Base-by-base conservation (phyloP, 2,329 filamentous ascomycete species). In the Fonsecaea pedrosoi region DNA sequence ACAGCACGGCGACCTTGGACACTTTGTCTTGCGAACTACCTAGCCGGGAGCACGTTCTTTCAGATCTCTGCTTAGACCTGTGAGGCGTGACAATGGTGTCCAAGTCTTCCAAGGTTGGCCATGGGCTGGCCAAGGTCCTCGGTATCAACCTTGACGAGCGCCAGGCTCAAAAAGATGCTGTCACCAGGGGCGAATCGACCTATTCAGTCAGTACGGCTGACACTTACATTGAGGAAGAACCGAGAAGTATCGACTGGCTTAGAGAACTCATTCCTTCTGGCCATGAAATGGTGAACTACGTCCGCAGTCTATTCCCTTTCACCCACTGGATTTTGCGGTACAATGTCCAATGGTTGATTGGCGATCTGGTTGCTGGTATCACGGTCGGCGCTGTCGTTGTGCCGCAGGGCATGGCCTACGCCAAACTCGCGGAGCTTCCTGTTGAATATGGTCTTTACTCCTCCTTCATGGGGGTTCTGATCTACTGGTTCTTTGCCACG, bases 401-500 rank as follows among this genome's bases (percentile, higher is more conserved):
- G n/a, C 94, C 94, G 5, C 94, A 98, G 77, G 90, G 92, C 69
- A 97, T 98, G 94, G 94, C 94, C 0, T 98, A 98, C 79, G 94
- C 94, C 35, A 84, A 89, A 68, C 84, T 98, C 32, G 94, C 94
- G 54, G 86, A 89, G 68, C 84, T 98, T n/a, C 84, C 87, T 0
- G 86, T 90, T 5, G 85, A 98, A 76, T 98, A 89, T 75, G 94
- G 94, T 60, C 85, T 98, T 0, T 96, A 96, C 79, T 95, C 94
- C 0, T 97, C 94, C 0, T 98, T 99, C 76, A 95, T 97, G 86
- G 95, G 94, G 59, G 94, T 96, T 15, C 78, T 97, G 69, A 85
- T 97, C 68, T 99, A 99, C 80, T 98, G 94, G 94, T 91, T 97
- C 76, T 98, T 98, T 75, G 95, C 94, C 38, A 99, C 95, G 0